Conservation (phyloP, 495 filamentous ascomycete genomes). For the Pyronema domesticum region DNA sequence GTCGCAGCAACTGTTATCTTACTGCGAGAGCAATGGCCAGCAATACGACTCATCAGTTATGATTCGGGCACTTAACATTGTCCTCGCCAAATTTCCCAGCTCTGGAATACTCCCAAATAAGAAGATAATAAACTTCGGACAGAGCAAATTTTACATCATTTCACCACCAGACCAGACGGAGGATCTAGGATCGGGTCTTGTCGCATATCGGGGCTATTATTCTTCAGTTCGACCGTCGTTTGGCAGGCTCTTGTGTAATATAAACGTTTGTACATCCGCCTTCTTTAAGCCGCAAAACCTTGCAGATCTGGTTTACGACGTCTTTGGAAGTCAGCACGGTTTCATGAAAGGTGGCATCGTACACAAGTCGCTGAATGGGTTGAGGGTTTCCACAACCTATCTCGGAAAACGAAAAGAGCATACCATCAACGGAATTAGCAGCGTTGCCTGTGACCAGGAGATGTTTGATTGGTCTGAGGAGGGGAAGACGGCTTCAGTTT, state of each 20-base stretch:
- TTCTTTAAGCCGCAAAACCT: constrained; percentile 27
- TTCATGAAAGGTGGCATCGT: constrained; percentile 6
- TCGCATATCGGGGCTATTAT: constrained; percentile 37
- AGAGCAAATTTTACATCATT: constrained; percentile 20
- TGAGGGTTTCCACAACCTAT: constrained; percentile 7
- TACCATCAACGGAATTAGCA: constrained; percentile 11
- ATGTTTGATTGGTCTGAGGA: constrained; percentile 16
- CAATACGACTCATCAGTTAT: constrained; percentile 19
- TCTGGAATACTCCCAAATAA: neutral
- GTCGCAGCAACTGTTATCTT: constrained; percentile 10
- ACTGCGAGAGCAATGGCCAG: constrained; percentile 12
- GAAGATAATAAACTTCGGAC: constrained; percentile 15
- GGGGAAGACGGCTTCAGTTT: neutral
- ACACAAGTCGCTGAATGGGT: constrained; percentile 14
- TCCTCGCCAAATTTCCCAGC: constrained; percentile 22
- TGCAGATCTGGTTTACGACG: neutral
- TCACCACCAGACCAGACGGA: neutral
- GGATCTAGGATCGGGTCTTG: constrained; percentile 29
- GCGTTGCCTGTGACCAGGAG: constrained; percentile 10
- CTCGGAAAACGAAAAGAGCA: constrained; percentile 4
- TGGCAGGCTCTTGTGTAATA: constrained; percentile 34
- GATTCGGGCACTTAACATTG: constrained; percentile 27
- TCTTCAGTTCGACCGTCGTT: constrained; percentile 37
- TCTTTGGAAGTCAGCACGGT: neutral
- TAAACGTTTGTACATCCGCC: constrained; percentile 29